Evolutionary conservation across 768 basidiomycete species (phyloP), one percentile per base, ranked within the genome.

Genomic region (Xerocomellus intermedius): DNA sequence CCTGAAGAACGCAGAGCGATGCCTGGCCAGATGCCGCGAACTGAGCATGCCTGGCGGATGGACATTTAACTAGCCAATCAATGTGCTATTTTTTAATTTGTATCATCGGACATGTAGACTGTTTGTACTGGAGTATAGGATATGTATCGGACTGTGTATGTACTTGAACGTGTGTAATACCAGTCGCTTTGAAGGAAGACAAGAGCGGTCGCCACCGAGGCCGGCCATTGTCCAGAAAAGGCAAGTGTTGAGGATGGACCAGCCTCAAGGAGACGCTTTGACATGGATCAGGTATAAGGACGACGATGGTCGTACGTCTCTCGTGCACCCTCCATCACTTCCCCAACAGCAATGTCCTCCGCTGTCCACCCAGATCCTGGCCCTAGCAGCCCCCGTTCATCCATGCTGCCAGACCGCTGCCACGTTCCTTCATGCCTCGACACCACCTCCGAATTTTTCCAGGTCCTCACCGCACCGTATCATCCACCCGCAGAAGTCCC

Each of bases 21-120:
- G 64, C 35, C 39, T 63, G 42, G 42, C 32, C 16, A 61, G 62
- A 52, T 58, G 57, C 42, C 57, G 65, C 38, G 74, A 77, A 56
- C 57, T 64, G 58, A 71, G 70, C 43, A 77, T 77, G 75, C 76
- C 75, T 33, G 74, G 75, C 16, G 73, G 71, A 44, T 78, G 77
- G 76, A 71, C 62, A 5, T 71, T 70, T 36, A 42, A 22, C 42
- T 72, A 52, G 48, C 33, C 49, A 33, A 51, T 38, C 32, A 35
- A 19, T 44, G 46, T 42, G 19, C 33, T 32, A 24, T 41, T 48
- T 55, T 50, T 39, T 48, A 4, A 8, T 16, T 42, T 70, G 58
- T 65, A 65, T 32, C 8, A 49, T 55, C 24, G 64, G 45, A 48
- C 52, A 46, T 64, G 60, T 65, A 52, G 24, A 26, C 13, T 28